Conservation (phyloP, 371 early-diverging fungal genomes). For the Mucor circinelloides region DNA sequence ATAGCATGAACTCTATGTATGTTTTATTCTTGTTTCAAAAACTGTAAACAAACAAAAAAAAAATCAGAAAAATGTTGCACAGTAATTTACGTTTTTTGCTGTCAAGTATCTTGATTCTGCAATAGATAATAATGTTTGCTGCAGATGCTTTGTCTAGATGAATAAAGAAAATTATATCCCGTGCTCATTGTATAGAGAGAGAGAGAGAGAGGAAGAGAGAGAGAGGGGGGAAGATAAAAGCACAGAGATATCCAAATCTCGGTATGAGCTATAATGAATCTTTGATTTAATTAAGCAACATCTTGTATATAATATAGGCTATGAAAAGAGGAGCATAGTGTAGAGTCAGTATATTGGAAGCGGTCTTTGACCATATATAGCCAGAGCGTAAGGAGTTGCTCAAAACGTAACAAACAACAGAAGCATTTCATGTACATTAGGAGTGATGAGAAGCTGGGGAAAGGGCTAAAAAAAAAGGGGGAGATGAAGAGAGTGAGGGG, state of each 20-base stretch:
- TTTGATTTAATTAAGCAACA: neutral
- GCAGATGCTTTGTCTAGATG: neutral
- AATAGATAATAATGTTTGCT: neutral
- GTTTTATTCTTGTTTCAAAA: neutral
- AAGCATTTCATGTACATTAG: neutral
- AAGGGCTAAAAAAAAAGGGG: neutral
- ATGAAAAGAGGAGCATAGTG: neutral
- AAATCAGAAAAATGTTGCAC: neutral
- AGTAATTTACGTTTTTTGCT: neutral
- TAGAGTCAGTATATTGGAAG: neutral
- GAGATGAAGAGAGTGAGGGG: neutral
- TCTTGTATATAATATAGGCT: neutral
- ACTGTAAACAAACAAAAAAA: neutral
- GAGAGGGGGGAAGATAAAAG: neutral
- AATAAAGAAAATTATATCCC: neutral
- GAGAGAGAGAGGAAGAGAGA: no score
- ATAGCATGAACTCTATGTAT: no score
- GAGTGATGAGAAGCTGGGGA: neutral
- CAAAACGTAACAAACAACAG: neutral
- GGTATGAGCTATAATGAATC: neutral
- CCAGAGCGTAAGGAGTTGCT: neutral
- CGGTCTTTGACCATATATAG: constrained; percentile 16
- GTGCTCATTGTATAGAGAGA: neutral
- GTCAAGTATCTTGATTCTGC: neutral
- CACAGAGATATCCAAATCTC: neutral